Evolutionary conservation across 1,139 yeast species (phyloP).

Genomic region (Magnusiomyces paraingens): DNA sequence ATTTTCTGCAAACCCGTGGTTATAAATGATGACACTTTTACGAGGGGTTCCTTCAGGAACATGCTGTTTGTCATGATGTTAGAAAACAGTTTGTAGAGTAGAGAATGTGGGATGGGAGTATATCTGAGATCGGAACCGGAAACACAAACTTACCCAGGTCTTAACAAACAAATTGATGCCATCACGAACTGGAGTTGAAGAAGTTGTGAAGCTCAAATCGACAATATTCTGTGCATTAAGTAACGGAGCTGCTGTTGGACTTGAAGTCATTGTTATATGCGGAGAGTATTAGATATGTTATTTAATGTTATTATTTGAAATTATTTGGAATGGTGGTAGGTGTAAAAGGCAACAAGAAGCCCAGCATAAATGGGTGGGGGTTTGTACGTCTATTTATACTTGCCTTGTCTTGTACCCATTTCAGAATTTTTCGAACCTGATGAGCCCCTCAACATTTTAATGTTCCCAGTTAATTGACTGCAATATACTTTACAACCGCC

Average conservation of each 20-base stretch:
- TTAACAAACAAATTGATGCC: conserved; percentile 20
- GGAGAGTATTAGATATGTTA: too few species aligned
- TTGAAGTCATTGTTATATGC: background rate
- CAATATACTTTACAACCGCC: too few species aligned
- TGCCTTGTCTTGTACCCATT: too few species aligned
- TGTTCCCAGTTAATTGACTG: too few species aligned
- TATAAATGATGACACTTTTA: conserved; percentile 51
- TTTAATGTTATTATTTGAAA: background rate
- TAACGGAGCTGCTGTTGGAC: background rate
- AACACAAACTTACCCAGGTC: conserved; percentile 16
- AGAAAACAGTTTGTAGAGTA: too few species aligned
- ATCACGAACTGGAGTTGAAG: conserved; percentile 8
- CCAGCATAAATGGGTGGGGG: too few species aligned
- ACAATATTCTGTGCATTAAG: background rate
- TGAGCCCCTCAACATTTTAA: too few species aligned
- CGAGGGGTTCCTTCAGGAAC: conserved; percentile 29
- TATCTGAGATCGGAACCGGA: background rate
- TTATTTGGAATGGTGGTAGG: too few species aligned
- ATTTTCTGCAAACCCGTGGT: conserved; percentile 76
- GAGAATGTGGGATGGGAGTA: too few species aligned
- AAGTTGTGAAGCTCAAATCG: background rate
- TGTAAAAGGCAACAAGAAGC: too few species aligned
- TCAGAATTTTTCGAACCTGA: too few species aligned
- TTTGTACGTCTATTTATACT: too few species aligned
- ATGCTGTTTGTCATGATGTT: background rate